These are phyloP conservation scores for Barnettozyma sucrosica DNA, from an alignment of 805 yeast genomes.

Conservation along the genomic window DNA sequence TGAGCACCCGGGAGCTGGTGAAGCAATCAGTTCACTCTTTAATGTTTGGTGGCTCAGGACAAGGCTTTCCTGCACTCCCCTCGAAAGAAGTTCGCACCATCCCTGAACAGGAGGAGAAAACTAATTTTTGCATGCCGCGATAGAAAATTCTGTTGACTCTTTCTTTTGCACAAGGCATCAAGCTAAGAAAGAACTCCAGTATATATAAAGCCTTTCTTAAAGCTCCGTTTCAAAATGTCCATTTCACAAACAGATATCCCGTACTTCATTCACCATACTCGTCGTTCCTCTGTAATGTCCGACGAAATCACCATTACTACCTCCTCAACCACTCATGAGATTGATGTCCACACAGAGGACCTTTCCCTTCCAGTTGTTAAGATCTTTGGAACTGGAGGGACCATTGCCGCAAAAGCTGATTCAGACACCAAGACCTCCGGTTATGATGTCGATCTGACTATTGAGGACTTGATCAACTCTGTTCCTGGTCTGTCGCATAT, in stretches of 20 bases:
- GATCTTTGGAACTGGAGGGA: slow-evolving; percentile 56
- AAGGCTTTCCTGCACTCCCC: no score
- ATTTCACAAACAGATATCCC: background rate
- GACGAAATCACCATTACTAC: slow-evolving; percentile 24
- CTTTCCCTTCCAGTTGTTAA: slow-evolving; percentile 31
- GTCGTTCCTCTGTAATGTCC: slow-evolving; percentile 6
- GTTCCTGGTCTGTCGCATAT: slow-evolving; percentile 57
- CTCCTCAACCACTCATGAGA: slow-evolving; percentile 20
- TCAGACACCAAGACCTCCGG: slow-evolving; percentile 46
- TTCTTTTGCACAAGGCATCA: background rate
- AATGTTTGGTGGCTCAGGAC: no score
- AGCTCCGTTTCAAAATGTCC: background rate
- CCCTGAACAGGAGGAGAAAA: background rate
- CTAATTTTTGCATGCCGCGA: background rate
- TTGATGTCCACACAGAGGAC: slow-evolving; percentile 22
- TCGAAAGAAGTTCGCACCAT: background rate
- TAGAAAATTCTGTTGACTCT: background rate
- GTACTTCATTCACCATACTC: slow-evolving; percentile 8
- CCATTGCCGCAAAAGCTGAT: slow-evolving; percentile 51
- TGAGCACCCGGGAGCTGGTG: no score
- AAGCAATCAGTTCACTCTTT: no score
- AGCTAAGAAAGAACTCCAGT: no score
- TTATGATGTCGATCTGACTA: slow-evolving; percentile 47
- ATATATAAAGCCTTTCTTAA: background rate
- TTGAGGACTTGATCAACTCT: slow-evolving; percentile 45